Percentiles rank a stretch among this genome's conserved stretches.
Evolutionary conservation across 1,284 basidiomycete species (phyloP).

Genomic region (Schizopora paradoxa): DNA sequence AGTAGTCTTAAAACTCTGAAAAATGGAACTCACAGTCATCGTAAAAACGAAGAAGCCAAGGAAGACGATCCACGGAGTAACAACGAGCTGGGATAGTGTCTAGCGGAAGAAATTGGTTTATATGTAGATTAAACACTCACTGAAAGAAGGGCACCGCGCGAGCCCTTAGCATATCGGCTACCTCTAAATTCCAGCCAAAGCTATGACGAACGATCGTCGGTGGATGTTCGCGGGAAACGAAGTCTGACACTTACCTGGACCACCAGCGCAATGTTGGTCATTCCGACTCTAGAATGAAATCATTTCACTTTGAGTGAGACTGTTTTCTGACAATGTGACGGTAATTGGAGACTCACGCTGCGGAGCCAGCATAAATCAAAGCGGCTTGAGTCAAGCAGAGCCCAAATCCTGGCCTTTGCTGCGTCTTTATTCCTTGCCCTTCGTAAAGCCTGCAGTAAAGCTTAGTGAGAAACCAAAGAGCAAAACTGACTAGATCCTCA

Average conservation of each 20-base stretch:
- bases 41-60: neutral
- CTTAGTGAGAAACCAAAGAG: neutral
- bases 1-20: neutral
- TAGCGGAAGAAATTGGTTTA: neutral
- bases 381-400: conserved; percentile 15
- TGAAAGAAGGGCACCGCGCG: neutral
- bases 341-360: conserved; percentile 5
- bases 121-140: conserved; percentile 2
- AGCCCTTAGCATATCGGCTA: neutral
- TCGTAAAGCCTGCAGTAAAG: conserved; percentile 8
- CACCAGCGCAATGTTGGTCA: conserved; percentile 6
- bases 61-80: conserved; percentile 11
- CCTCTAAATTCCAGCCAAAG: conserved; percentile 13
- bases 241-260: conserved; percentile 8
- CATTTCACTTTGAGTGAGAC: neutral
- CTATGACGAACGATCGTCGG: neutral
- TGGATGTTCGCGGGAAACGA: neutral
- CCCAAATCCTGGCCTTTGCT: conserved; percentile 5
- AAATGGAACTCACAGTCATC: conserved; percentile 1
- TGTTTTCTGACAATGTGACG: too few species aligned
- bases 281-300: conserved; percentile 3
- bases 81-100: conserved; percentile 9
- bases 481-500: conserved; percentile 1
- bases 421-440: conserved; percentile 8
- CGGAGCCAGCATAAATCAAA: conserved; percentile 14